phyloP scores from a whole-genome alignment of 2,329 filamentous ascomycete genomes.

The Colletotrichum simmondsii region DNA sequence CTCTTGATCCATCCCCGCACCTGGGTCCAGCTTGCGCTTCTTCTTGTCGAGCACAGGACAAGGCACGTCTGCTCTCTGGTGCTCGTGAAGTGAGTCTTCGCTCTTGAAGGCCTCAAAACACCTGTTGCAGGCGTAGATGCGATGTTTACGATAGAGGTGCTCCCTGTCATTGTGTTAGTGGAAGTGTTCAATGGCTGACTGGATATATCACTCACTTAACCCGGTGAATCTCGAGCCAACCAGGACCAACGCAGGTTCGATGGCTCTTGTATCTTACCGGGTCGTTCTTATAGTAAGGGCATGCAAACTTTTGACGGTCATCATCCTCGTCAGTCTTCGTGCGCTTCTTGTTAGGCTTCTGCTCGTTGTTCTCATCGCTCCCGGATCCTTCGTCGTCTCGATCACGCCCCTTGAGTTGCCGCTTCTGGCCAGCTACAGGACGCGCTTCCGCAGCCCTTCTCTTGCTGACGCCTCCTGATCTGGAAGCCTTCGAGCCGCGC shows the following conservation, averaged over 20 bases:
- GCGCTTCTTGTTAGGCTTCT: slow-evolving; percentile 18
- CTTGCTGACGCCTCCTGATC: background rate
- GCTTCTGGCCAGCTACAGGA: background rate
- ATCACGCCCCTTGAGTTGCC: background rate
- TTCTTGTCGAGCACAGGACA: slow-evolving; percentile 36
- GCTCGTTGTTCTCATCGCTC: background rate
- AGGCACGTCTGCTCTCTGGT: slow-evolving; percentile 40
- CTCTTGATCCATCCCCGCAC: slow-evolving; percentile 48
- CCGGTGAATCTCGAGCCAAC: slow-evolving; percentile 49
- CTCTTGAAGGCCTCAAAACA: slow-evolving; percentile 48
- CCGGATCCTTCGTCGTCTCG: background rate
- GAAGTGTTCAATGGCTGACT: background rate
- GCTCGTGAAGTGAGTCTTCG: slow-evolving; percentile 42
- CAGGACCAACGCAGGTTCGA: slow-evolving; percentile 47
- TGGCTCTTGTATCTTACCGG: slow-evolving; percentile 44
- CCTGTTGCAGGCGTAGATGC: slow-evolving; percentile 45
- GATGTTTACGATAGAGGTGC: slow-evolving; percentile 50
- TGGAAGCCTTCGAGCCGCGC: background rate
- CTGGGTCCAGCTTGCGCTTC: slow-evolving; percentile 35
- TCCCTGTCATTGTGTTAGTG: slow-evolving; percentile 38
- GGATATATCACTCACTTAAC: slow-evolving; percentile 43
- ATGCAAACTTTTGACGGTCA: slow-evolving; percentile 41
- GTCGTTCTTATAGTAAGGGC: slow-evolving; percentile 52
- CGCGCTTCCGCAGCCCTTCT: background rate
- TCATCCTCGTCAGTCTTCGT: slow-evolving; percentile 15